phyloP scores from a whole-genome alignment of 768 basidiomycete genomes.

The Mycena pura region DNA sequence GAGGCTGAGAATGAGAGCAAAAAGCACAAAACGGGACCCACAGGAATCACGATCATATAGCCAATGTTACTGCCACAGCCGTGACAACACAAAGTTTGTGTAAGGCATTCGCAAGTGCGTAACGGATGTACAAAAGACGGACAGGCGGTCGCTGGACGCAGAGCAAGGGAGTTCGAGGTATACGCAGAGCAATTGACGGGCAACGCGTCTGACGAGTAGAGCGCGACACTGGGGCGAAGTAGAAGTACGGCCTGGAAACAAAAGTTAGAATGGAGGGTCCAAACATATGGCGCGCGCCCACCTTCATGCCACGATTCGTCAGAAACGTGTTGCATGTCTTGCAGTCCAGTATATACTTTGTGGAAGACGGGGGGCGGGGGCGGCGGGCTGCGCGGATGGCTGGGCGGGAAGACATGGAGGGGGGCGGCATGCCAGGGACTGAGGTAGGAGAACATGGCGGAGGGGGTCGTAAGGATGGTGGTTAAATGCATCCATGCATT shows the following conservation, averaged over 20 bases:
- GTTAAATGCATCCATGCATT: not conserved
- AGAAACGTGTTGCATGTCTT: slow-evolving; percentile 74
- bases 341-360: slow-evolving; percentile 84
- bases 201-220: slow-evolving; percentile 83
- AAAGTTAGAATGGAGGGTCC: slow-evolving; percentile 3
- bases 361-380: slow-evolving; percentile 57
- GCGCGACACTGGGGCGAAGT: slow-evolving; percentile 77
- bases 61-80: slow-evolving; percentile 78
- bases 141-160: slow-evolving; percentile 45
- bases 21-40: slow-evolving; percentile 30
- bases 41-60: slow-evolving; percentile 81
- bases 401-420: slow-evolving; percentile 43
- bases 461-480: slow-evolving; percentile 35
- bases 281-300: slow-evolving; percentile 29
- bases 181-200: slow-evolving; percentile 80
- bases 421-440: slow-evolving; percentile 43
- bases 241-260: slow-evolving; percentile 76
- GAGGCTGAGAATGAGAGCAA: slow-evolving; percentile 1
- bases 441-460: slow-evolving; percentile 36
- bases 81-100: slow-evolving; percentile 81
- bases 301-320: slow-evolving; percentile 89
- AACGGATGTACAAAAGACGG: slow-evolving; percentile 42
- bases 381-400: slow-evolving; percentile 46
- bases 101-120: slow-evolving; percentile 83
- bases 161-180: slow-evolving; percentile 52